Evolutionary conservation across 2,329 filamentous ascomycete genomes (phyloP), one percentile per base, ranked within the genome.

Genomic region (Claviceps capensis): DNA sequence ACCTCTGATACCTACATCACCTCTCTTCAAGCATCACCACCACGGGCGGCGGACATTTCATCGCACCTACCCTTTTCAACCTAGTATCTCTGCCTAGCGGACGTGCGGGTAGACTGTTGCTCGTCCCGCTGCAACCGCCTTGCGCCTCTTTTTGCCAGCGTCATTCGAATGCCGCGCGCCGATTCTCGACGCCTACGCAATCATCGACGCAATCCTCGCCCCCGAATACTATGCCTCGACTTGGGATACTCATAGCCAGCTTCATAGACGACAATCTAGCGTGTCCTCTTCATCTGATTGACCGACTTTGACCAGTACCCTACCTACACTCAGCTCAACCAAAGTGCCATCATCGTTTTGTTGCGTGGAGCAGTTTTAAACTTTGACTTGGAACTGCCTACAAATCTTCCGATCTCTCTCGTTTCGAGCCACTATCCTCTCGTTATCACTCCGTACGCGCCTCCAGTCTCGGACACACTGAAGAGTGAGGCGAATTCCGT

Each of bases 171-270:
- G 51, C 47, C 36, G 47, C 34, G 30, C 42, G 37, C 44, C 36
- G 44, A 14, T 34, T 19, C 49, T 36, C 43, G 49, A 41, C 34
- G 43, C 43, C 40, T 41, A 40, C 49, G 36, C 43, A 41, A 44
- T 49, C 40, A n/a, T 44, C 42, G 42, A 14, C 16, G 7, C 38
- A 16, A 17, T n/a, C 9, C 16, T n/a, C 40, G 23, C 13, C 19
- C 37, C 47, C 51, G 38, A 22, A 43, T 45, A 36, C 43, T 22
- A 51, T 51, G 49, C 47, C 42, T 52, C 51, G 51, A 49, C 30
- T 34, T 47, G 47, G 19, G 34, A 46, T 47, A 37, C 40, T n/a
- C 19, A 42, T 17, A 23, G 38, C 26, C 50, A 44, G 38, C 34
- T 45, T 42, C 40, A 40, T 30, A 49, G 17, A 47, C 44, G 49